phyloP scores from a whole-genome alignment of 805 yeast species.

The Yarrowia bubula region DNA sequence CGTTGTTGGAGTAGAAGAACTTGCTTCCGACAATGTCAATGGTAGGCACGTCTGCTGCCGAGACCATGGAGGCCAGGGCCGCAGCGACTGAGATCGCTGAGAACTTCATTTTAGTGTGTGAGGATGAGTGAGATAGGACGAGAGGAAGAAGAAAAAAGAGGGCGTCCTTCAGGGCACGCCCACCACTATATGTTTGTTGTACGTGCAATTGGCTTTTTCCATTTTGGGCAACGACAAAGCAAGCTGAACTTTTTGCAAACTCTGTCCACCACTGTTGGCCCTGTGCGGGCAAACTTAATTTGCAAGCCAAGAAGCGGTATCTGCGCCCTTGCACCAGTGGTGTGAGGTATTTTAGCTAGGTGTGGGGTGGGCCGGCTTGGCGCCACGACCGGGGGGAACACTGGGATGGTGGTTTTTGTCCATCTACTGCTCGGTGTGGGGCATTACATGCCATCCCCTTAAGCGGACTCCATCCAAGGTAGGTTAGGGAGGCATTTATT shows the following conservation, averaged over 20 bases:
- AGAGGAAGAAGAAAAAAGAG: background rate
- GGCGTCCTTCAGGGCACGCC: background rate
- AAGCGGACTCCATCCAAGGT: background rate
- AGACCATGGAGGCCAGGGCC: slow-evolving; percentile 31
- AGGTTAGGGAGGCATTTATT: background rate
- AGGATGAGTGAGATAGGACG: slow-evolving; percentile 28
- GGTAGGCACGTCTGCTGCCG: slow-evolving; percentile 40
- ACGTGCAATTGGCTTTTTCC: slow-evolving; percentile 4
- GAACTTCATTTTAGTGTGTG: slow-evolving; percentile 34
- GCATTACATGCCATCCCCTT: background rate
- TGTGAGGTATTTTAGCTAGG: background rate
- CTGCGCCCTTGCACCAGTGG: slow-evolving; percentile 11
- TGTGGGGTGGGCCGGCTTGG: background rate
- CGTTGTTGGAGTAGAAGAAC: slow-evolving; percentile 69
- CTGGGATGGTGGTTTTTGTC: no score
- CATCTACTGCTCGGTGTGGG: no score
- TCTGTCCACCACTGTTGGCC: background rate
- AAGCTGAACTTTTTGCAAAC: slow-evolving; percentile 4
- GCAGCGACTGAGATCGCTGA: slow-evolving; percentile 30
- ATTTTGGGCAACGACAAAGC: slow-evolving; percentile 22
- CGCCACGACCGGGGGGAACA: background rate
- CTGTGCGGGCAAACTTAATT: background rate
- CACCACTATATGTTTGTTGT: background rate
- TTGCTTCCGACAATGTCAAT: slow-evolving; percentile 69
- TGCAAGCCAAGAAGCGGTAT: slow-evolving; percentile 5